phyloP scores from a whole-genome alignment of 1,139 yeast species.

The Saccharomyces hybrid region DNA sequence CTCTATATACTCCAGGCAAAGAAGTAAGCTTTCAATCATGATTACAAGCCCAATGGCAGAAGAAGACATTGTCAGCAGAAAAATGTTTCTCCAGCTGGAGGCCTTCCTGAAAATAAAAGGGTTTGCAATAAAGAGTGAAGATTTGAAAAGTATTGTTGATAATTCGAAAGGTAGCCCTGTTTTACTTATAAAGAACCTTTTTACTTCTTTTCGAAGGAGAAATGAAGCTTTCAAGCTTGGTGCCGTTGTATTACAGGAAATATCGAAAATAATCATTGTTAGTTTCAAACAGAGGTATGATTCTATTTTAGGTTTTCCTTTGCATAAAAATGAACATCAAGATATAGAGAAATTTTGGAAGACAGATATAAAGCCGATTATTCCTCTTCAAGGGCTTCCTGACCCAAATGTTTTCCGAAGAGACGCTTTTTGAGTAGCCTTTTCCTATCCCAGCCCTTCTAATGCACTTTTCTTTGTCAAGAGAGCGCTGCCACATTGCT shows the following conservation, averaged over 20 bases:
- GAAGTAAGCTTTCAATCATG: conserved; percentile 39
- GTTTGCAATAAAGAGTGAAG: conserved; percentile 36
- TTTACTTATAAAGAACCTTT: conserved; percentile 34
- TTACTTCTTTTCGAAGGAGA: conserved; percentile 35
- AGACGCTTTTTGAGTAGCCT: neutral
- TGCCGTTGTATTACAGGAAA: conserved; percentile 31
- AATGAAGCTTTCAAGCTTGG: conserved; percentile 36
- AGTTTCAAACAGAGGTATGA: conserved; percentile 4
- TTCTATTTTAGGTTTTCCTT: neutral
- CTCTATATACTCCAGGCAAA: conserved; percentile 34
- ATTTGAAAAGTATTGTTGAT: conserved; percentile 34
- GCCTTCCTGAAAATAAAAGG: conserved; percentile 40
- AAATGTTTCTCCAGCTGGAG: conserved; percentile 36
- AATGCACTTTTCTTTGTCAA: too few species aligned
- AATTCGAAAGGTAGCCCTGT: conserved; percentile 35
- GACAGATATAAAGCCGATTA: conserved; percentile 8
- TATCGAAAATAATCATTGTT: conserved; percentile 17
- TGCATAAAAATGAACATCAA: neutral
- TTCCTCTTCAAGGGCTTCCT: conserved; percentile 7
- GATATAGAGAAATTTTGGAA: conserved; percentile 3
- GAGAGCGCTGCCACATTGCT: too few species aligned
- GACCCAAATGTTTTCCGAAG: conserved; percentile 3
- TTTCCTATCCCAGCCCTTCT: neutral
- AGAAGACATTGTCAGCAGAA: conserved; percentile 32
- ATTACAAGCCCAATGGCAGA: conserved; percentile 34